Conservation (phyloP, 306 rosid genomes). For the Fragaria ananassa region DNA sequence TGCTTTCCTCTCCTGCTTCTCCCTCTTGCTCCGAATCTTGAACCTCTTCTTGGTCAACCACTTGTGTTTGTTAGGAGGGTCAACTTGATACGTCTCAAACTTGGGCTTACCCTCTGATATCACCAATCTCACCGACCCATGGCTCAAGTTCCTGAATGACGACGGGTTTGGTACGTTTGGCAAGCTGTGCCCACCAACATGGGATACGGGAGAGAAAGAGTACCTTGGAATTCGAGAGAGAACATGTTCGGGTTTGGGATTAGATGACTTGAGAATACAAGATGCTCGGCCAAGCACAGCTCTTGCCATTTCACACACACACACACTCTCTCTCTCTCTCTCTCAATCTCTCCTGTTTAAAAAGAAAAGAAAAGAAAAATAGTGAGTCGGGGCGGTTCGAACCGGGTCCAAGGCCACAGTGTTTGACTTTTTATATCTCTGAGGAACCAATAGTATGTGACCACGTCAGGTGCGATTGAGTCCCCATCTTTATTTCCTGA, state of each 20-base stretch:
- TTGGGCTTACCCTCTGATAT: constrained; percentile 68
- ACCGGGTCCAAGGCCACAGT: no score
- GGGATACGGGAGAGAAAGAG: background rate
- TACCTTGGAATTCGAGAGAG: constrained; percentile 39
- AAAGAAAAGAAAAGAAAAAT: no score
- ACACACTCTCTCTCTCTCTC: no score
- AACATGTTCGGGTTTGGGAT: constrained; percentile 8
- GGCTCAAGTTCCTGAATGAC: constrained; percentile 54
- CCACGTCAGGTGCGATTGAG: constrained; percentile 40
- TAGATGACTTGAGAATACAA: constrained; percentile 36
- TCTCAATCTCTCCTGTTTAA: no score
- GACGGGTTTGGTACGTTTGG: constrained; percentile 11
- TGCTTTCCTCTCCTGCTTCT: constrained; percentile 68
- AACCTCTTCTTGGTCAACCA: constrained; percentile 78
- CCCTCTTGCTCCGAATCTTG: constrained; percentile 72
- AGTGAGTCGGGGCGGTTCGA: no score
- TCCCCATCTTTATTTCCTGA: constrained; percentile 61
- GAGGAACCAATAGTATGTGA: background rate
- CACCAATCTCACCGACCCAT: constrained; percentile 73
- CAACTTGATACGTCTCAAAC: constrained; percentile 63
- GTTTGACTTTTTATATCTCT: constrained; percentile 34
- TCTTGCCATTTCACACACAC: constrained; percentile 48
- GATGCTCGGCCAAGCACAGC: constrained; percentile 47
- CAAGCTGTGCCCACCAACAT: no score
- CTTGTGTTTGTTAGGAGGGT: constrained; percentile 74